Evolutionary conservation across 192 early-diverging fungal genomes (phyloP).

Genomic region (Podila epigama): DNA sequence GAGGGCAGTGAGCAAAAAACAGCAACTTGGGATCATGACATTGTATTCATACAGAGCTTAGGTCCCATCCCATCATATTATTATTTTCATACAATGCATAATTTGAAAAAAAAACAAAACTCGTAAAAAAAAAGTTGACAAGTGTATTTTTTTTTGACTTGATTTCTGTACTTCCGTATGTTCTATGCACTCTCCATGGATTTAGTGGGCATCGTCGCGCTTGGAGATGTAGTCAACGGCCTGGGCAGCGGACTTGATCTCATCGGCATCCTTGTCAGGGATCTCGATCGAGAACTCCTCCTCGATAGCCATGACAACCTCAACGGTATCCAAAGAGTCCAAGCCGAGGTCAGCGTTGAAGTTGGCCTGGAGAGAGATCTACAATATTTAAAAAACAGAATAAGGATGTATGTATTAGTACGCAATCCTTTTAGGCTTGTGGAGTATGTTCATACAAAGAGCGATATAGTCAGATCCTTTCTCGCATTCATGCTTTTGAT

Average conservation of each 20-base stretch:
- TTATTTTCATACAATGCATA: not conserved
- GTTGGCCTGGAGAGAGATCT: slow-evolving; percentile 85
- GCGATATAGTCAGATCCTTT: too few species aligned
- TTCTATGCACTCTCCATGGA: not conserved
- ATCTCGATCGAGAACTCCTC: slow-evolving; percentile 99
- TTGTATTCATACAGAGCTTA: too few species aligned
- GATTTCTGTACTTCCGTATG: not conserved
- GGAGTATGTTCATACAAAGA: too few species aligned
- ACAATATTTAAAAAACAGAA: not conserved
- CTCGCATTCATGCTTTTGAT: too few species aligned
- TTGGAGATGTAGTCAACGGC: slow-evolving; percentile 87
- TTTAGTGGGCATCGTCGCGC: slow-evolving; percentile 79
- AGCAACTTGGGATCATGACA: too few species aligned
- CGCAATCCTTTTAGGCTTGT: too few species aligned
- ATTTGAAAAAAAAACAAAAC: not conserved
- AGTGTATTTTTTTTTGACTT: not conserved
- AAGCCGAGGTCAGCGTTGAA: slow-evolving; percentile 95
- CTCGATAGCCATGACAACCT: slow-evolving; percentile 99
- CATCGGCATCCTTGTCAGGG: slow-evolving; percentile 96
- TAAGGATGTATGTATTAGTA: not conserved
- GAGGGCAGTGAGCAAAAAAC: too few species aligned
- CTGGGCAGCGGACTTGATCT: slow-evolving; percentile 87
- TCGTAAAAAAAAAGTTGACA: too few species aligned
- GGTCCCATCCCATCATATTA: too few species aligned
- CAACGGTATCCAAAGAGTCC: slow-evolving; percentile 97